Percentiles rank a stretch among this genome's conserved stretches.
These are phyloP conservation scores for Fusarium acutatum DNA, from an alignment of 2,329 filamentous ascomycete species.

Conservation along the genomic window DNA sequence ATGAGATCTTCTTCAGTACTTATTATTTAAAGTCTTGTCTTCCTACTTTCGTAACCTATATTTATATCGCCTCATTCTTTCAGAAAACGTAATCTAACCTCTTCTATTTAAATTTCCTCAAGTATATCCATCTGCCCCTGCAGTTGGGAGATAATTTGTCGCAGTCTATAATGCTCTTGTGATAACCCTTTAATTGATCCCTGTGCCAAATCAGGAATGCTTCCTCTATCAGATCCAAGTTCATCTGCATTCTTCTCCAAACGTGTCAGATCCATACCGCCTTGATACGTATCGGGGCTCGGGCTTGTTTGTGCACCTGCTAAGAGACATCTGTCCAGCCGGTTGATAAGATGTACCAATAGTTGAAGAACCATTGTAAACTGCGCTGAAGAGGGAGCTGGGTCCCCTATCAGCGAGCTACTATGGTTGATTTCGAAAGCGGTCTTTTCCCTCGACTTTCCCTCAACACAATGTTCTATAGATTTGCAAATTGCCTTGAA, in stretches of 20 bases:
- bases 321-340: not conserved
- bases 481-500: not conserved
- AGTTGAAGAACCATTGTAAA: not conserved
- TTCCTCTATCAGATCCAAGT: not conserved
- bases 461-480: not conserved
- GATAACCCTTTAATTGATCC: not conserved
- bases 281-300: not conserved
- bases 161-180: not conserved
- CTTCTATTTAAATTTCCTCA: not conserved
- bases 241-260: not conserved
- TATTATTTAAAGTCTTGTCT: not conserved
- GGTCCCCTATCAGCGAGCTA: not conserved
- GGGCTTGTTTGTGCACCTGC: not conserved
- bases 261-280: not conserved
- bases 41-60: rapidly evolving
- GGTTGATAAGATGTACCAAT: not conserved
- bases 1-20: not conserved
- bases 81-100: not conserved
- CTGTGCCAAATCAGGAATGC: not conserved
- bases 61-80: rapidly evolving
- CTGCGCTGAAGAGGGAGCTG: not conserved
- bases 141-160: not conserved
- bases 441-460: not conserved
- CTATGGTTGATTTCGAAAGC: not conserved
- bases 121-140: not conserved